These are phyloP conservation scores for Dichotomopilus funicola DNA, from an alignment of 2,329 filamentous ascomycete species.

Conservation along the genomic window DNA sequence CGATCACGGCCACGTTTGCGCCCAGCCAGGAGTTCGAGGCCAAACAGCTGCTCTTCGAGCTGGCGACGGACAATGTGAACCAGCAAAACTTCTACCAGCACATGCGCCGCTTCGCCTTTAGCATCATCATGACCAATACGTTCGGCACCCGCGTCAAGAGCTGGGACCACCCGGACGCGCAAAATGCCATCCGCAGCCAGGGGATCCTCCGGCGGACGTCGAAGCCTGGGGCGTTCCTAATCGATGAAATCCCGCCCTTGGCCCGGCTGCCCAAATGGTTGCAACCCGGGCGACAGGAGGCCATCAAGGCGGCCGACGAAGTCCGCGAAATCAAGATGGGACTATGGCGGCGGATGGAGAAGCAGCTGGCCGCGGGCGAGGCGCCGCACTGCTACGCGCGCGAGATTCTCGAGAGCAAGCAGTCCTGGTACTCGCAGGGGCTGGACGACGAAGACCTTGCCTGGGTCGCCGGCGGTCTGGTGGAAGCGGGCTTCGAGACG, in stretches of 20 bases:
- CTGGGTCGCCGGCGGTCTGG: conserved; percentile 24
- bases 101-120: conserved; percentile 27
- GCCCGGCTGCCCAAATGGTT: conserved; percentile 21
- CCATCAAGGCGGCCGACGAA: conserved; percentile 11
- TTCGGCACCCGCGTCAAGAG: conserved; percentile 24
- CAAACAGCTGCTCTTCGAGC: conserved; percentile 37
- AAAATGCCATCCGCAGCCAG: conserved; percentile 5
- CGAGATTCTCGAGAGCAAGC: conserved; percentile 19
- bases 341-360: conserved; percentile 23
- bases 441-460: conserved; percentile 23
- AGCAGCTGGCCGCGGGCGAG: conserved; percentile 14
- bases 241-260: conserved; percentile 24
- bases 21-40: conserved; percentile 40
- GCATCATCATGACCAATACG: conserved; percentile 27
- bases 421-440: conserved; percentile 21
- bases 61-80: conserved; percentile 30
- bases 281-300: conserved; percentile 22
- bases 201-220: conserved; percentile 19
- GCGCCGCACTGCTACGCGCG: conserved; percentile 23
- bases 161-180: conserved; percentile 22
- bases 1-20: conserved; percentile 33
- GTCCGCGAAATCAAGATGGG: conserved; percentile 21
- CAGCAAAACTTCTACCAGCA: conserved; percentile 27
- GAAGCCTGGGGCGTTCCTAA: conserved; percentile 23
- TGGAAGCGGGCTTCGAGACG: conserved; percentile 36